Evolutionary conservation across 192 early-diverging fungal genomes (phyloP), one percentile per base, ranked within the genome.

Genomic region (Podila epigama): DNA sequence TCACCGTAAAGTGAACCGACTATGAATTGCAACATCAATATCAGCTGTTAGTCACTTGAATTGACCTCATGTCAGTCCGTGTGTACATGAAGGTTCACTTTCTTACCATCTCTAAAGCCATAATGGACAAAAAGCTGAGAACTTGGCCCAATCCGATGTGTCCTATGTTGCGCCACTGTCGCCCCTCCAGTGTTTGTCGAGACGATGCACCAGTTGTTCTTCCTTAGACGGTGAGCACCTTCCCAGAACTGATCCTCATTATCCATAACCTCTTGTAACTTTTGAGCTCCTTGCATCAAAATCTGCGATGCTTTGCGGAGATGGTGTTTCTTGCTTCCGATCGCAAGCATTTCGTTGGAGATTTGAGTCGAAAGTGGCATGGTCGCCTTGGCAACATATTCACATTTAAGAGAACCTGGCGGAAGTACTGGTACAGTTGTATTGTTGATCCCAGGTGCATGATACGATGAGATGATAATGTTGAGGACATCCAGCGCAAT

Each of bases 201-300:
- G 36, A 68, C 73, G 33, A 77, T 68, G 37, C 66, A 77, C 73
- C 73, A 77, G 36, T 77, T 77, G 48, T 77, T 77, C 35, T 77
- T 77, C 39, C 66, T 48, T 6, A 77, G 52, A 20, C 53, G 48
- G 15, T 64, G 57, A 3, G 73, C 73, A 5, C 60, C 73, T 9
- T 54, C 63, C 73, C 73, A 77, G 58, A 77, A 77, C 48, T 77
- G 66, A 51, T 67, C 55, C 27, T 77, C 73, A n/a, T 77, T 60
- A 20, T 55, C 60, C 73, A 77, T 77, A 11, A 77, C 73, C 4
- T 58, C 41, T 12, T 60, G 58, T 32, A 77, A 40, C 22, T 68
- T 77, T 18, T 66, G 27, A 9, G 73, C 73, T 0, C 73, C 73
- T 36, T 68, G 66, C 60, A 68, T 77, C 58, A 77, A 59, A 16